phyloP scores from a whole-genome alignment of 768 basidiomycete species.

The Collybiopsis luxurians region DNA sequence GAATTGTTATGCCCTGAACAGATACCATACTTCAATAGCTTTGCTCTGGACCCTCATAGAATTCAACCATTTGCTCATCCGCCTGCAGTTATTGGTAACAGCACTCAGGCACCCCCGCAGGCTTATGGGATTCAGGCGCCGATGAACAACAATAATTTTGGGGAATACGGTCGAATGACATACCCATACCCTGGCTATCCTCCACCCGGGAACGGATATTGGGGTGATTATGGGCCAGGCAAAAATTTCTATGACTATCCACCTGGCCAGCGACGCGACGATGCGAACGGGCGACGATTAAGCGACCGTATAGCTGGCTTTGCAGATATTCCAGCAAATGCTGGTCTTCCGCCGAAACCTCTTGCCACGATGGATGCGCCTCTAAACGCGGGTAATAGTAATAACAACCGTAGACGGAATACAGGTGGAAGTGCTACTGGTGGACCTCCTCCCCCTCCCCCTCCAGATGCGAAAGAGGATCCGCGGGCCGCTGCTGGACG shows the following conservation, averaged over 20 bases:
- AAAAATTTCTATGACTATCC: constrained; percentile 31
- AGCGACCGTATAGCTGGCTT: constrained; percentile 83
- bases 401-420: constrained; percentile 33
- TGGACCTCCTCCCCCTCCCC: constrained; percentile 73
- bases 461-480: constrained; percentile 89
- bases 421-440: constrained; percentile 36
- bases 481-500: constrained; percentile 87
- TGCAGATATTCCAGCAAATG: constrained; percentile 59
- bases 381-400: constrained; percentile 47
- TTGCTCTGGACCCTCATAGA: constrained; percentile 92
- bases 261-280: constrained; percentile 56
- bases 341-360: constrained; percentile 82
- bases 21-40: constrained; percentile 93
- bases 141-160: constrained; percentile 28
- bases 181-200: constrained; percentile 41
- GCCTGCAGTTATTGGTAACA: constrained; percentile 63
- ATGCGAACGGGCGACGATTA: constrained; percentile 58
- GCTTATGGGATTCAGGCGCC: constrained; percentile 78
- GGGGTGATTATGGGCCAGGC: constrained; percentile 41
- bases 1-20: constrained; percentile 26
- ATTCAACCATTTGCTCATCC: constrained; percentile 84
- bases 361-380: constrained; percentile 51
- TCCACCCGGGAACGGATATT: constrained; percentile 35
- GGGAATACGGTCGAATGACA: constrained; percentile 29
- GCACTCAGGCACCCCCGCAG: constrained; percentile 67